These are phyloP conservation scores for Neobulgaria alba DNA, from an alignment of 2,329 filamentous ascomycete species.

Conservation along the genomic window DNA sequence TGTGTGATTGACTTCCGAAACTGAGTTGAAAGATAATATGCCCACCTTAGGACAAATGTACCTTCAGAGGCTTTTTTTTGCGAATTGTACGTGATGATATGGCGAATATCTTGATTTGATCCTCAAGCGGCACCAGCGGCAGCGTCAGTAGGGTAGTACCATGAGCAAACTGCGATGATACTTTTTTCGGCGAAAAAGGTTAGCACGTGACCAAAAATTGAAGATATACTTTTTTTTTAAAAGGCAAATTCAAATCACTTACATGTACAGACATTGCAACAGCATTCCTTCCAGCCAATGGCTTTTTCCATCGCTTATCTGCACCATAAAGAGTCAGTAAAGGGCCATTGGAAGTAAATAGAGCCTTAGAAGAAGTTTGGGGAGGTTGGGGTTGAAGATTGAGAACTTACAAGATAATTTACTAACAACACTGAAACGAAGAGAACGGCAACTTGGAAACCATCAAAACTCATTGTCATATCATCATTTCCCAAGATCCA, in stretches of 20 bases:
- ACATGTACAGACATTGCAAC: slow-evolving; percentile 26
- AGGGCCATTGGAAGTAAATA: too few species aligned
- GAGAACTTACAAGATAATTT: too few species aligned
- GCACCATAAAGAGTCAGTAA: too few species aligned
- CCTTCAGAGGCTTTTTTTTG: neutral
- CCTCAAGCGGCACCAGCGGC: too few species aligned
- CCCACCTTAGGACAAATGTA: neutral
- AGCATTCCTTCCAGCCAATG: slow-evolving; percentile 34
- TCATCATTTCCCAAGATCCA: slow-evolving; percentile 62
- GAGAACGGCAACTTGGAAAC: slow-evolving; percentile 78
- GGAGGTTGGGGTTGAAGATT: too few species aligned
- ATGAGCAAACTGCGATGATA: slow-evolving; percentile 19
- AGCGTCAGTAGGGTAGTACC: slow-evolving; percentile 13
- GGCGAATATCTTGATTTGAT: neutral
- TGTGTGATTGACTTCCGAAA: too few species aligned
- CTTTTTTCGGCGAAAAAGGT: neutral
- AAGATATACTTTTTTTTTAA: too few species aligned
- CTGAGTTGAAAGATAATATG: too few species aligned
- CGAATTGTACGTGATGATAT: neutral
- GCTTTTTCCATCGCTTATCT: slow-evolving; percentile 2
- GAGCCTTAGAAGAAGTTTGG: too few species aligned
- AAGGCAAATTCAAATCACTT: too few species aligned
- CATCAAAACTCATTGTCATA: slow-evolving; percentile 63
- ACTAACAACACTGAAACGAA: slow-evolving; percentile 79
- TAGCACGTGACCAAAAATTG: neutral